phyloP scores from a whole-genome alignment of 352 stramenopile genomes.

The Blastocystis sp. region DNA sequence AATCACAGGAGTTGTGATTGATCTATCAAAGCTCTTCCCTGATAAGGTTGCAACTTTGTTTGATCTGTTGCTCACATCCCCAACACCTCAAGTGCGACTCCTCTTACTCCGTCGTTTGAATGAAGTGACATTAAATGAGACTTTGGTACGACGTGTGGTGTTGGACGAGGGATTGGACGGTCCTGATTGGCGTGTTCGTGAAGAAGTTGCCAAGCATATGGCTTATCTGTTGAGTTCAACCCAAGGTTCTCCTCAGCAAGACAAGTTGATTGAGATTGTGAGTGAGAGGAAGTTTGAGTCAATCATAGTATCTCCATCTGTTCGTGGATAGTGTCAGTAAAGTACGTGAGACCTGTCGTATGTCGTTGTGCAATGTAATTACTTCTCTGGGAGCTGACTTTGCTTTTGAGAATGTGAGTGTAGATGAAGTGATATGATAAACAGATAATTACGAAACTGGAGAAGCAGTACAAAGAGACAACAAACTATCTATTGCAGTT shows the following conservation, averaged over 20 bases:
- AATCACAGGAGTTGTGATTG: conserved; percentile 24
- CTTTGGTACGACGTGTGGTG: conserved; percentile 28
- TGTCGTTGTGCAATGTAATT: conserved; percentile 6
- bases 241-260: not conserved
- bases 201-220: conserved; percentile 60
- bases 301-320: conserved; percentile 33
- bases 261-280: conserved; percentile 32
- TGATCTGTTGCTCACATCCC: conserved; percentile 19
- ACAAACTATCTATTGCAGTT: conserved; percentile 42
- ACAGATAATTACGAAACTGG: not conserved
- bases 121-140: conserved; percentile 36
- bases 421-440: not conserved
- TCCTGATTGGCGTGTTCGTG: conserved; percentile 44
- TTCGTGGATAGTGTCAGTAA: conserved; percentile 54
- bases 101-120: conserved; percentile 43
- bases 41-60: conserved; percentile 14
- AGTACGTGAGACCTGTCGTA: conserved; percentile 43
- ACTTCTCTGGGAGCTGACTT: conserved; percentile 36
- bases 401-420: not conserved
- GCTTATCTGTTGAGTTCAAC: not conserved
- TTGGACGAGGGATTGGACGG: conserved; percentile 38
- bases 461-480: conserved; percentile 28
- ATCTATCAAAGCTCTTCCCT: not conserved
- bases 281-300: not conserved
- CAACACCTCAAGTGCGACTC: conserved; percentile 31